Conservation (phyloP, 805 yeast species). For the Hanseniaspora meyeri region DNA sequence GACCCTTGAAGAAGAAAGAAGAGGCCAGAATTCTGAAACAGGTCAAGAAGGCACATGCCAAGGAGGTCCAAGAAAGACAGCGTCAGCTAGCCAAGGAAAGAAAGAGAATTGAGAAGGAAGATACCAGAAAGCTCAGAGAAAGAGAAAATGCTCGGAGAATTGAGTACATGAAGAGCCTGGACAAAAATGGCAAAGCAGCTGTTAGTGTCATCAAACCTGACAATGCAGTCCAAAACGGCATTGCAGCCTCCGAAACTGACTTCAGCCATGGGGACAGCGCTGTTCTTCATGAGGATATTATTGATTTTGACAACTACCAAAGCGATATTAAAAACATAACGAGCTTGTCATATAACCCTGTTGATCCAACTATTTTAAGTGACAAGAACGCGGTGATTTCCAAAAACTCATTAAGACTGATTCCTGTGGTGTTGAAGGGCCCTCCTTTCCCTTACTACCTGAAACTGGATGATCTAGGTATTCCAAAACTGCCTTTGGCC, state of each 20-base stretch:
- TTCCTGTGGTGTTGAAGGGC: constrained; percentile 10
- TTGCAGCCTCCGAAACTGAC: too few relatives aligned
- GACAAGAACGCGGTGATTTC: background rate
- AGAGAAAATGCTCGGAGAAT: constrained; percentile 24
- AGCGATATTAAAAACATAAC: background rate
- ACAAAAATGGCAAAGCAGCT: background rate
- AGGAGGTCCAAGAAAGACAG: constrained; percentile 24
- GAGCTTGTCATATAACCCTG: background rate
- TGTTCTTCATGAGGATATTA: background rate
- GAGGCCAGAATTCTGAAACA: constrained; percentile 22
- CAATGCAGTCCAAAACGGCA: background rate
- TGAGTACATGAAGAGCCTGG: background rate
- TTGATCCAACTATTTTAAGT: background rate
- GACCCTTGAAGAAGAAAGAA: constrained; percentile 16
- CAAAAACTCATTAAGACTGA: constrained; percentile 8
- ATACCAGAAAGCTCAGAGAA: constrained; percentile 22
- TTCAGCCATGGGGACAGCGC: background rate
- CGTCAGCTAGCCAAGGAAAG: constrained; percentile 26
- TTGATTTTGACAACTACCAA: background rate
- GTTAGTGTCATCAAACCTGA: background rate
- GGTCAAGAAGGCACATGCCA: constrained; percentile 28
- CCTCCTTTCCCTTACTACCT: constrained; percentile 10
- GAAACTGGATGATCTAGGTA: constrained; percentile 4
- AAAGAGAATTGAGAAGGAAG: constrained; percentile 20
- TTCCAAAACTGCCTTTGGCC: constrained; percentile 6